Percentiles rank a stretch among this genome's conserved stretches.
These are phyloP conservation scores for Panaeolus cyanescens DNA, from an alignment of 768 basidiomycete genomes.

Conservation along the genomic window DNA sequence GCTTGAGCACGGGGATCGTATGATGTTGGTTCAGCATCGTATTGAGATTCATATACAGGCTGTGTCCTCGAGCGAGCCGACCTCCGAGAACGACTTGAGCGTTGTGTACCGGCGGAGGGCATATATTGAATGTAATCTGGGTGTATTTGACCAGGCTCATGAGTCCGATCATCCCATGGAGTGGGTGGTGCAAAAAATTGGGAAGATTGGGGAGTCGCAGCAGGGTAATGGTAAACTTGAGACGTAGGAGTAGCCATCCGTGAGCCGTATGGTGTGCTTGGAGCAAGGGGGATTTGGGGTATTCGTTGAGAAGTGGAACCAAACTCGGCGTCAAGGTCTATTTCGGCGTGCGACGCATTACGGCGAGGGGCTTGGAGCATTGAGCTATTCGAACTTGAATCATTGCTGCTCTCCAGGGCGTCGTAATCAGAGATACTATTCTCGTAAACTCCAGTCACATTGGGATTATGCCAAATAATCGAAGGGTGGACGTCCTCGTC, in stretches of 20 bases:
- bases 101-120: background rate
- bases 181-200: background rate
- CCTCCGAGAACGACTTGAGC: background rate
- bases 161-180: background rate
- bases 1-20: background rate
- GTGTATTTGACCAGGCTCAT: background rate
- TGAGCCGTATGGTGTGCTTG: background rate
- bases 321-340: background rate
- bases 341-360: background rate
- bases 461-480: constrained; percentile 26
- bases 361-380: background rate
- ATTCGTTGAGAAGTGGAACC: background rate
- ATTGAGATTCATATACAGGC: background rate
- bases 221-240: background rate
- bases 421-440: background rate
- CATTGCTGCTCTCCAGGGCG: background rate
- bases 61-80: background rate
- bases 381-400: background rate
- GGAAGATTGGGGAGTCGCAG: background rate
- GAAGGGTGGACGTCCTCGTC: constrained; percentile 19
- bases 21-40: background rate
- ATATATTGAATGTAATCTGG: background rate
- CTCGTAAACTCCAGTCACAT: background rate
- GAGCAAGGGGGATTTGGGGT: background rate
- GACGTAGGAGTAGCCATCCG: background rate